A percentile compares a stretch with the other conserved stretches of the same genome.
These are phyloP conservation scores for Lactifluus rugatus DNA, from an alignment of 768 basidiomycete species.

Conservation along the genomic window DNA sequence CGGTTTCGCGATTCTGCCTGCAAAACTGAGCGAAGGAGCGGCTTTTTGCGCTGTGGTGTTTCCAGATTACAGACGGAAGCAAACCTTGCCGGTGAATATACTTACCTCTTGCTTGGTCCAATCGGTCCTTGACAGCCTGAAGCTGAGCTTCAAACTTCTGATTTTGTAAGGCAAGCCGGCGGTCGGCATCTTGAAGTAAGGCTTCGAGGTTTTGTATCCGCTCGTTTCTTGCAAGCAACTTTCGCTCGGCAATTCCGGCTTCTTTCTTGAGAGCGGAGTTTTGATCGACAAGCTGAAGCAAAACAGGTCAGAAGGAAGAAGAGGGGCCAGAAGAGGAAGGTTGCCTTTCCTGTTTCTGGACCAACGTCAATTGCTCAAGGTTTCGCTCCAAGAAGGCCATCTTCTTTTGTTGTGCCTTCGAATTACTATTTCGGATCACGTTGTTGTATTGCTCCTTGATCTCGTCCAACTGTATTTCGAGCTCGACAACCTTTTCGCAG, in stretches of 20 bases:
- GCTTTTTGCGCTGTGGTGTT: slow-evolving; percentile 64
- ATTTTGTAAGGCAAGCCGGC: slow-evolving; percentile 84
- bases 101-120: slow-evolving; percentile 87
- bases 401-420: slow-evolving; percentile 98
- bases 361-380: slow-evolving; percentile 85
- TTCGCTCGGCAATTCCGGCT: slow-evolving; percentile 92
- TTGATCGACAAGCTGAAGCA: slow-evolving; percentile 85
- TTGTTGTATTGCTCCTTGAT: slow-evolving; percentile 99
- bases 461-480: slow-evolving; percentile 97
- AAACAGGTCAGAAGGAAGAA: slow-evolving; percentile 8
- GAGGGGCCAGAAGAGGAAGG: background rate
- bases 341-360: slow-evolving; percentile 84
- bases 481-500: slow-evolving; percentile 99
- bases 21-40: slow-evolving; percentile 63
- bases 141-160: slow-evolving; percentile 93
- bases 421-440: slow-evolving; percentile 96
- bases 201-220: slow-evolving; percentile 95
- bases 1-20: slow-evolving; percentile 91
- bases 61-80: slow-evolving; percentile 16
- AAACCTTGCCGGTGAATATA: background rate
- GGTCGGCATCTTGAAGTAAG: slow-evolving; percentile 87
- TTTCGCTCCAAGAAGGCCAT: slow-evolving; percentile 98
- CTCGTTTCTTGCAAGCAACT: slow-evolving; percentile 91
- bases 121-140: slow-evolving; percentile 81
- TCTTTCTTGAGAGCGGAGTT: slow-evolving; percentile 97